Conservation (phyloP, 179 eudicot genomes). For the Amaranthus tricolor region DNA sequence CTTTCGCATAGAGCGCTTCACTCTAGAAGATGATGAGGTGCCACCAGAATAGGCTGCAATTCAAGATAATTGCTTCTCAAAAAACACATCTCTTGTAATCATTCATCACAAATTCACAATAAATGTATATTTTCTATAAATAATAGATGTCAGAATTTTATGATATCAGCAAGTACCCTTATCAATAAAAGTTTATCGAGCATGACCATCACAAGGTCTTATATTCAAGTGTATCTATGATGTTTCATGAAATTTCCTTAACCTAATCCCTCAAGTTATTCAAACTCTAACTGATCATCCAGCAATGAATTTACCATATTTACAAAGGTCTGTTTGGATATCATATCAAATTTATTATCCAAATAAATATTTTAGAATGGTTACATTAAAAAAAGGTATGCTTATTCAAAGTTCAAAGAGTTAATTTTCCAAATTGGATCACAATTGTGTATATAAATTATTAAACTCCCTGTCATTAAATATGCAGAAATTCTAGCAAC, state of each 20-base stretch:
- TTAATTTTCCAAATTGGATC: neutral
- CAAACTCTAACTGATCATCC: neutral
- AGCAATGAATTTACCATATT: neutral
- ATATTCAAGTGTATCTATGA: neutral
- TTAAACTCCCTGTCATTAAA: neutral
- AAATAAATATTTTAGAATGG: neutral
- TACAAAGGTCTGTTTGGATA: neutral
- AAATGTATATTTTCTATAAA: neutral
- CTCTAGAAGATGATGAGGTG: constrained; percentile 31
- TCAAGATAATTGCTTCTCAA: neutral
- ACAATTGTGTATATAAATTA: neutral
- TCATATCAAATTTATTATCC: neutral
- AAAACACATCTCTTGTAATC: neutral
- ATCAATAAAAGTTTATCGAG: neutral
- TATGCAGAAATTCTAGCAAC: neutral
- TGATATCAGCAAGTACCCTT: neutral
- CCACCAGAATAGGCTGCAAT: constrained; percentile 43
- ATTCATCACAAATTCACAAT: neutral
- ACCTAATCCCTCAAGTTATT: too few relatives aligned
- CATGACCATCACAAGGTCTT: neutral
- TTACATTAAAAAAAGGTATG: neutral
- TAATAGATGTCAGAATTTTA: neutral
- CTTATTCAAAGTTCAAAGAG: neutral
- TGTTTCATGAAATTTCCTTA: neutral
- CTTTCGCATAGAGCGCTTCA: constrained; percentile 18